Conservation (phyloP, 129 eudicot genomes). For the Flaveria trinervia region DNA sequence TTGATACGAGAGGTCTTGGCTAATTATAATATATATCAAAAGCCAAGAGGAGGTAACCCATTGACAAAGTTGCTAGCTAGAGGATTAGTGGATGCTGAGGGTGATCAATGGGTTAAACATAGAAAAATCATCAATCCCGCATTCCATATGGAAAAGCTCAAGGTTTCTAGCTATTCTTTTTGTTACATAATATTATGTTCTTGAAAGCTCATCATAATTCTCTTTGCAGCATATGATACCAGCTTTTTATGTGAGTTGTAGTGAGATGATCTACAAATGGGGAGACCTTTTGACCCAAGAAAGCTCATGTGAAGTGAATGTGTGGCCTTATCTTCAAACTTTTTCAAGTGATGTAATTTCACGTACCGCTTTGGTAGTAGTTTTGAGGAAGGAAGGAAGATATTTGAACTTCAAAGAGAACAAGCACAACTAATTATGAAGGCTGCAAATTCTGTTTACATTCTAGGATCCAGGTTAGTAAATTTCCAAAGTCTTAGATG, state of each 20-base stretch:
- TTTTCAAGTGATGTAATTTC: slow-evolving; percentile 1
- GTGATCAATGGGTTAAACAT: slow-evolving; percentile 43
- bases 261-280: slow-evolving; percentile 4
- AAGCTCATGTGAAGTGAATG: slow-evolving; percentile 3
- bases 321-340: slow-evolving; percentile 3
- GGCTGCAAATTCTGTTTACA: not conserved
- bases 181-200: not conserved
- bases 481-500: not conserved
- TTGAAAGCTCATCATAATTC: not conserved
- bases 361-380: slow-evolving; percentile 6
- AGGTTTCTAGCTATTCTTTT: slow-evolving; percentile 19
- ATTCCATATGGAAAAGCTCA: slow-evolving; percentile 45
- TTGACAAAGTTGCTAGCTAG: slow-evolving; percentile 18
- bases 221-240: slow-evolving; percentile 24
- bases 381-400: slow-evolving; percentile 6
- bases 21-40: slow-evolving; percentile 33
- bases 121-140: slow-evolving; percentile 50
- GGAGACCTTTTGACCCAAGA: not conserved
- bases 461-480: not conserved
- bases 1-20: slow-evolving; percentile 37
- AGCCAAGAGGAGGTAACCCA: slow-evolving; percentile 38
- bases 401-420: slow-evolving; percentile 14
- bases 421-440: not conserved
- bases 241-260: slow-evolving; percentile 14
- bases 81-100: slow-evolving; percentile 28